Conservation (phyloP, 169 alveolate genomes). For the Cyclospora cayetanensis region DNA sequence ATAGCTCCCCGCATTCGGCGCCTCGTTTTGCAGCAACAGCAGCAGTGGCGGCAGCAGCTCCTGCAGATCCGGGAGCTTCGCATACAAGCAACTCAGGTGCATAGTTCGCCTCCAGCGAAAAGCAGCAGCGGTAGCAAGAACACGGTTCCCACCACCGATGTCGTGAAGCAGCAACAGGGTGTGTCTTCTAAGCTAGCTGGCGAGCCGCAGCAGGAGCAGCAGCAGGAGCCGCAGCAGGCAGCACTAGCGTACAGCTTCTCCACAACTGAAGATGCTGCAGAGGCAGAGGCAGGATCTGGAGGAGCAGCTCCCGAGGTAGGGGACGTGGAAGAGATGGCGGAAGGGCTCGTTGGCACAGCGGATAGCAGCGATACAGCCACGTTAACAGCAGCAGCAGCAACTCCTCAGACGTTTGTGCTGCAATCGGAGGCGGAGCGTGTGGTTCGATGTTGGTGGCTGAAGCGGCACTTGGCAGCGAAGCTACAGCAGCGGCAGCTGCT, state of each 20-base stretch:
- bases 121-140: slow-evolving; percentile 42
- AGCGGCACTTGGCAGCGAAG: slow-evolving; percentile 54
- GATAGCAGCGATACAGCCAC: neutral
- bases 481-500: slow-evolving; percentile 65
- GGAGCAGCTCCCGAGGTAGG: slow-evolving; percentile 50
- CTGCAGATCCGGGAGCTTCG: neutral
- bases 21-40: slow-evolving; percentile 20
- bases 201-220: neutral
- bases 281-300: neutral
- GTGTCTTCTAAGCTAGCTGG: too few relatives aligned
- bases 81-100: neutral
- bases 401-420: neutral
- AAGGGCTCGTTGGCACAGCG: neutral
- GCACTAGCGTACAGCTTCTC: neutral
- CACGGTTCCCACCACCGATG: too few relatives aligned
- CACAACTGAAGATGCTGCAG: slow-evolving; percentile 21
- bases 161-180: too few relatives aligned
- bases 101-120: neutral
- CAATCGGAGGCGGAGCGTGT: slow-evolving; percentile 50
- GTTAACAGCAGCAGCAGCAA: slow-evolving; percentile 33
- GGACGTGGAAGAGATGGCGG: neutral
- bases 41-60: neutral
- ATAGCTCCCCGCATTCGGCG: neutral
- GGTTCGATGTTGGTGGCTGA: slow-evolving; percentile 38
- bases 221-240: neutral